Evolutionary conservation across 306 rosid genomes (phyloP).

Genomic region (Cucurbita pepo): DNA sequence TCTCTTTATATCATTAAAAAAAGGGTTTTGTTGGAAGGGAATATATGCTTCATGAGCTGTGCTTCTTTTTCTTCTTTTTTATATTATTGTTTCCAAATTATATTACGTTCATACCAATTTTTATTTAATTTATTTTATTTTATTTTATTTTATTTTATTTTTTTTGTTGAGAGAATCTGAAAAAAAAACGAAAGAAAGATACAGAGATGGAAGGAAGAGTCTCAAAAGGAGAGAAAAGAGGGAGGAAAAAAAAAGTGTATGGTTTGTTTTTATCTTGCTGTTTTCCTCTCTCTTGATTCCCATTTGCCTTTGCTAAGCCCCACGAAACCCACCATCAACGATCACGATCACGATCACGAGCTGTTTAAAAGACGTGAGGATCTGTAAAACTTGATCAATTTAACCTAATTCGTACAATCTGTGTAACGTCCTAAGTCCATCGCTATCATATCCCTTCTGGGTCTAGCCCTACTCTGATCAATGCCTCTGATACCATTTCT

Average conservation of each 20-base stretch:
- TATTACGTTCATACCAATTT: conserved; percentile 31
- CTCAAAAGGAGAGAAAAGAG: conserved; percentile 89
- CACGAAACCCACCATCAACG: not conserved
- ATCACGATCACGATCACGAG: too few species aligned
- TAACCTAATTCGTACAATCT: too few species aligned
- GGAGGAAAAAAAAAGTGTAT: conserved; percentile 51
- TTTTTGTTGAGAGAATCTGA: conserved; percentile 60
- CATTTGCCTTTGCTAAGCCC: not conserved
- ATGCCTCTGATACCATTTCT: too few species aligned
- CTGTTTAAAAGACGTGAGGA: too few species aligned
- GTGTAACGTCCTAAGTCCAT: too few species aligned
- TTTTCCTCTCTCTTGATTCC: conserved; percentile 47
- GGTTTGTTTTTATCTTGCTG: conserved; percentile 86
- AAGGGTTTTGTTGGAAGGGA: conserved; percentile 53
- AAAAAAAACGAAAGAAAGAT: conserved; percentile 43
- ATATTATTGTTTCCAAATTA: conserved; percentile 17
- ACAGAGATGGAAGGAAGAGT: conserved; percentile 42
- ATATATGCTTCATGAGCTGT: conserved; percentile 85
- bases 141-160: not conserved
- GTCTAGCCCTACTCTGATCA: too few species aligned
- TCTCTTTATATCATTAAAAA: conserved; percentile 12
- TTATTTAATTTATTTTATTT: conserved; percentile 5
- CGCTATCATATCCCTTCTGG: too few species aligned
- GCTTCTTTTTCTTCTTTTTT: conserved; percentile 15
- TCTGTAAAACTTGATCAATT: too few species aligned